Evolutionary conservation across 2,329 filamentous ascomycete species (phyloP).

Genomic region (Fusarium sp.): DNA sequence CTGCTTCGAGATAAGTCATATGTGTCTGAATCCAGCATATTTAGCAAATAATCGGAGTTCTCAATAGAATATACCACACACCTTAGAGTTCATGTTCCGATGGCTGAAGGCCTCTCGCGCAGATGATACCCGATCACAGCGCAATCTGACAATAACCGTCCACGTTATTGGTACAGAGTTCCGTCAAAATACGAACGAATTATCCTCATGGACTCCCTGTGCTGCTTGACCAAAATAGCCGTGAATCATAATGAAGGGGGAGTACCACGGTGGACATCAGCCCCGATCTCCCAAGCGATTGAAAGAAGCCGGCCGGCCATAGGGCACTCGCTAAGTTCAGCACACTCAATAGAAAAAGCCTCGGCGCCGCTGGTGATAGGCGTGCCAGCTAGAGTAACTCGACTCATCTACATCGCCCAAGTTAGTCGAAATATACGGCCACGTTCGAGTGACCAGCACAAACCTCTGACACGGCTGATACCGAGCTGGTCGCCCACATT

Average conservation of each 20-base stretch:
- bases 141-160: too few species aligned
- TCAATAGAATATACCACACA: too few species aligned
- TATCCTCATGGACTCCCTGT: not conserved
- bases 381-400: conserved; percentile 22
- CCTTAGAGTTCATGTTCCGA: not conserved
- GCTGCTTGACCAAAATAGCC: not conserved
- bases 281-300: not conserved
- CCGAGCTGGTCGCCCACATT: conserved; percentile 72
- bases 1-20: not conserved
- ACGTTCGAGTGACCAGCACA: conserved; percentile 9
- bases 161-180: too few species aligned
- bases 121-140: too few species aligned
- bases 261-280: not conserved
- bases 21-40: not conserved
- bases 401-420: conserved; percentile 6
- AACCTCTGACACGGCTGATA: conserved; percentile 63
- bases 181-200: not conserved
- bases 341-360: not conserved
- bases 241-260: not conserved
- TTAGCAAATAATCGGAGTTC: not conserved
- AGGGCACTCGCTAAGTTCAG: not conserved
- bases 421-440: conserved; percentile 6
- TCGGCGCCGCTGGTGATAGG: conserved; percentile 10
- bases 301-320: too few species aligned
- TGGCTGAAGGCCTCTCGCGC: not conserved